These are phyloP conservation scores for Imleria badia DNA, from an alignment of 768 basidiomycete species.

Conservation along the genomic window DNA sequence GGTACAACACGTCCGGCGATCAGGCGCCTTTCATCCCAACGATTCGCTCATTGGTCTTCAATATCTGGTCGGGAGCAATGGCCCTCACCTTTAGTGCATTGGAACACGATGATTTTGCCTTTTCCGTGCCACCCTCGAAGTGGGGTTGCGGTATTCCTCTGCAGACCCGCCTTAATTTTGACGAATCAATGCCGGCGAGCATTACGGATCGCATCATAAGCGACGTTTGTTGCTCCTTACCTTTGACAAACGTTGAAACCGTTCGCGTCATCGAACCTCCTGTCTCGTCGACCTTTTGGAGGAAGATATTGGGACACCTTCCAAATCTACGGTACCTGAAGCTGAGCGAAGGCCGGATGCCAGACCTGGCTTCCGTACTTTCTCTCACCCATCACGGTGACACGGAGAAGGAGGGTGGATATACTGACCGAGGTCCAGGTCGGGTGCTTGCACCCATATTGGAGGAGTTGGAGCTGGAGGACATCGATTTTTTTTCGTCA, in stretches of 20 bases:
- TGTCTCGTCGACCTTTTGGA: background rate
- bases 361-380: background rate
- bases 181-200: too few relatives aligned
- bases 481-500: too few relatives aligned
- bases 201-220: too few relatives aligned
- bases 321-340: background rate
- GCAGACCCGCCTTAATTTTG: too few relatives aligned
- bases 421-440: background rate
- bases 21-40: background rate
- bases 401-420: too few relatives aligned
- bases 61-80: too few relatives aligned
- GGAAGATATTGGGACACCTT: background rate
- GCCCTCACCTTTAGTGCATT: too few relatives aligned
- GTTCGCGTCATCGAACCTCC: background rate
- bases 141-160: slow-evolving; percentile 1
- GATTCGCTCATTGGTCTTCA: background rate
- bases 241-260: background rate
- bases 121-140: too few relatives aligned
- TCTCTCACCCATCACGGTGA: too few relatives aligned
- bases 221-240: background rate
- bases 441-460: background rate
- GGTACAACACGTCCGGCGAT: background rate
- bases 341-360: background rate
- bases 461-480: background rate
- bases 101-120: too few relatives aligned